phyloP scores from a whole-genome alignment of 176 grass and related monocot species.

The Metroxylon sagu region DNA sequence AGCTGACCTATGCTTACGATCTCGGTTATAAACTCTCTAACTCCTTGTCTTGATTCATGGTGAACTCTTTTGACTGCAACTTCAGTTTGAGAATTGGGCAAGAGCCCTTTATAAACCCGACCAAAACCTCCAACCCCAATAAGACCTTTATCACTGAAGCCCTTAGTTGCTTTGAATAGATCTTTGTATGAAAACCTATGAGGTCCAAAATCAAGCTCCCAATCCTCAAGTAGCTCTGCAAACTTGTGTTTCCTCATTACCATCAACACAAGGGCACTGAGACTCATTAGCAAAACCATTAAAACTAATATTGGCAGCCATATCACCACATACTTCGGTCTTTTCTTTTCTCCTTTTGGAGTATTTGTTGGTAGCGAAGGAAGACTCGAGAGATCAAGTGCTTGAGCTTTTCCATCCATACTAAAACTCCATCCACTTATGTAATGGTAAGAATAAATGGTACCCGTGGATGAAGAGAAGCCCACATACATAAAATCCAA shows the following conservation, averaged over 20 bases:
- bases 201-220: conserved; percentile 28
- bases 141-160: background rate
- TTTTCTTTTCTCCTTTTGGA: background rate
- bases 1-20: too few relatives aligned
- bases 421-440: conserved; percentile 31
- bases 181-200: conserved; percentile 24
- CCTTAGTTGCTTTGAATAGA: conserved; percentile 14
- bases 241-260: background rate
- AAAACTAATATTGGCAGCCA: too few relatives aligned
- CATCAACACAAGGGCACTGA: background rate
- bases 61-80: conserved; percentile 26
- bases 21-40: too few relatives aligned
- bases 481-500: conserved; percentile 1
- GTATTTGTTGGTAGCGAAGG: conserved; percentile 3
- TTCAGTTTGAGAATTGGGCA: conserved; percentile 7
- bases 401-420: background rate
- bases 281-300: background rate
- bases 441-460: background rate
- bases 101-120: conserved; percentile 22
- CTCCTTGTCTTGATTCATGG: too few relatives aligned
- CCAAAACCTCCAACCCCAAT: background rate
- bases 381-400: conserved; percentile 8
- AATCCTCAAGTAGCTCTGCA: conserved; percentile 24
- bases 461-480: conserved; percentile 4
- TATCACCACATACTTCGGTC: too few relatives aligned